A percentile compares a stretch with the other conserved stretches of the same genome.
phyloP scores from a whole-genome alignment of 2,329 filamentous ascomycete genomes.

The Grosmannia huntii region DNA sequence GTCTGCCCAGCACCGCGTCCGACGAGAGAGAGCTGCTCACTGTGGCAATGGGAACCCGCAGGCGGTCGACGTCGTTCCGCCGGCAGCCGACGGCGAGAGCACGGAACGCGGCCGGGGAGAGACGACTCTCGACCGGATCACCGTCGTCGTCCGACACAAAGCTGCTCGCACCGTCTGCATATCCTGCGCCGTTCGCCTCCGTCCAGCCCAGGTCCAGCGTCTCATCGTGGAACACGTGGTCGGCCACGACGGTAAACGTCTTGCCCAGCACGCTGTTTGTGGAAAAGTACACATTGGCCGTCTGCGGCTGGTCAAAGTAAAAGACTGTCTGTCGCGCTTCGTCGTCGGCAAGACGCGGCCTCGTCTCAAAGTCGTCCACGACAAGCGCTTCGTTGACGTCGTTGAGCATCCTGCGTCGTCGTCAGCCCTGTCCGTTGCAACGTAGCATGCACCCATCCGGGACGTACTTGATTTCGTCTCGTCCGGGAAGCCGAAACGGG shows the following conservation, averaged over 20 bases:
- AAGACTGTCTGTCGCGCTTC: slow-evolving; percentile 5
- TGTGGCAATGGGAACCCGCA: neutral
- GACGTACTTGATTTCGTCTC: slow-evolving; percentile 6
- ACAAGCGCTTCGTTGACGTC: slow-evolving; percentile 4
- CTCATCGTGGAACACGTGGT: slow-evolving; percentile 1
- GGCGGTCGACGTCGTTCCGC: slow-evolving; percentile 4
- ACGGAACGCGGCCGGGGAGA: slow-evolving; percentile 11
- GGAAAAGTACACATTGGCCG: neutral
- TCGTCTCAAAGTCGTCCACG: neutral
- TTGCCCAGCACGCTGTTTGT: neutral
- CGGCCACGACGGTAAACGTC: neutral
- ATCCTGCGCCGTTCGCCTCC: slow-evolving; percentile 5
- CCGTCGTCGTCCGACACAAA: slow-evolving; percentile 29
- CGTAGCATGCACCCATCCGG: neutral
- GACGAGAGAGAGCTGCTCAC: neutral
- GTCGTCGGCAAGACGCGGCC: neutral
- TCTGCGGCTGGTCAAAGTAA: slow-evolving; percentile 1
- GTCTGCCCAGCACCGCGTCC: neutral
- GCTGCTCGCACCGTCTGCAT: slow-evolving; percentile 7
- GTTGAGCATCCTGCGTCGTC: slow-evolving; percentile 4
- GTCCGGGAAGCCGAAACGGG: neutral
- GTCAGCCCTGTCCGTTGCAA: neutral
- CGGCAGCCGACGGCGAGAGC: slow-evolving; percentile 9
- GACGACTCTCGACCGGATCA: slow-evolving; percentile 17
- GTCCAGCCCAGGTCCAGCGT: slow-evolving; percentile 6